Evolutionary conservation across 78 protist genomes (phyloP).

Genomic region (Capsaspora owczarzaki): DNA sequence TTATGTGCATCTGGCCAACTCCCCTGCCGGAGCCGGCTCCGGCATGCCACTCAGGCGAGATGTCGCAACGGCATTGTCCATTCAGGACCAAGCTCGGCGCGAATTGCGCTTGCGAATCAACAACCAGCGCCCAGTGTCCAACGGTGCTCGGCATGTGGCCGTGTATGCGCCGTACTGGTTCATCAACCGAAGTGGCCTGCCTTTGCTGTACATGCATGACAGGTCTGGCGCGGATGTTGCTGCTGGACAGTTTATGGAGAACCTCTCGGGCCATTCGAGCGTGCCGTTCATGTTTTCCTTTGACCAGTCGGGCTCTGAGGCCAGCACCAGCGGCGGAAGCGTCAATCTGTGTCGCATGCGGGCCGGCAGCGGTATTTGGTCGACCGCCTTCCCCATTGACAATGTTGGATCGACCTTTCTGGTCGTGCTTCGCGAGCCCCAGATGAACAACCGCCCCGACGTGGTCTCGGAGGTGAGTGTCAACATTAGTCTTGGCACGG

Average conservation of each 20-base stretch:
- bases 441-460: neutral
- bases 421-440: neutral
- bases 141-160: neutral
- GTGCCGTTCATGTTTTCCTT: constrained; percentile 9
- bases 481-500: neutral
- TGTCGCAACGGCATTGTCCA: no score
- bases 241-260: neutral
- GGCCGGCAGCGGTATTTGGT: neutral
- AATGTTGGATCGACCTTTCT: neutral
- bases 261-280: neutral
- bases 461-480: neutral
- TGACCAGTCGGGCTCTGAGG: neutral
- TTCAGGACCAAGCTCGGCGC: neutral
- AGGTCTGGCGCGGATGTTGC: neutral
- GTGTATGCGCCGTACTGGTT: constrained; percentile 9
- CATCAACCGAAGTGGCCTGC: constrained; percentile 3
- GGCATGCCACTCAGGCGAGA: no score
- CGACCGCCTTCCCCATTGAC: neutral
- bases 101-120: neutral
- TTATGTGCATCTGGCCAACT: no score
- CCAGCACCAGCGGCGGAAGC: no score
- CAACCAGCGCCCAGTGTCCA: neutral
- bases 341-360: neutral
- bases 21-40: no score
- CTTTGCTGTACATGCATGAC: neutral